Base-by-base conservation (phyloP, 148 eudicot genomes). In the Heliosperma pusillum region DNA sequence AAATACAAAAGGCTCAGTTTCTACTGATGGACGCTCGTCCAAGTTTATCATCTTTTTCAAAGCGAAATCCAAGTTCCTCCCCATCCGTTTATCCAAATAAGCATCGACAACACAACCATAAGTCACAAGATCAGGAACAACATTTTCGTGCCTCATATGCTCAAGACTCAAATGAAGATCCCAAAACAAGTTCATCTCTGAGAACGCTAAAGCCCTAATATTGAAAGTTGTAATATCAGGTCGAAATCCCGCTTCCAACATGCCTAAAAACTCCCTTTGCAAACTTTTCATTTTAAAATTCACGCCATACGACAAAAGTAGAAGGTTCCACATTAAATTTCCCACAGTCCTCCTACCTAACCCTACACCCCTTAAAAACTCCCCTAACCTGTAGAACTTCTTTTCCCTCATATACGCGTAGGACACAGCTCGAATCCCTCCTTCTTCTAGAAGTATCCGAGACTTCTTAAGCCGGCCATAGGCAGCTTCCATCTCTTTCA, bases 21-120 rank as follows among this genome's bases (percentile, higher is more conserved):
- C 77, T 17, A 95, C 69, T 3, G 62, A 36, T 65, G 90, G 91
- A 57, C 68, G 63, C 60, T 85, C 87, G 75, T 88, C 81, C 60
- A 74, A 77, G 66, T 85, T 81, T 5, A 56, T 36, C 89, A 95
- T 83, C 77, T 87, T 88, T 7, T 84, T 79, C 69, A 89, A 80
- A 26, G 89, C 96, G 74, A 92, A 92, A 44, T 89, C 88, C 85
- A 92, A 83, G 71, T 95, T 92, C 80, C 73, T 84, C 20, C 88
- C 97, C 69, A 95, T 79, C 73, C 89, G 78, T 79, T 84, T 95
- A 10, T 90, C 94, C 72, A 92, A 64, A 78, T 95, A 95, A 56
- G 99, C 91, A 79, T 95, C 99, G 71, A 95, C 90, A 71, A 95
- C 85, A 78, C 92, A 92, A 63, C 99, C 97, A 79, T 90, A 95